These are phyloP conservation scores for Emericellopsis cladophorae DNA, from an alignment of 2,329 filamentous ascomycete species.

Conservation along the genomic window DNA sequence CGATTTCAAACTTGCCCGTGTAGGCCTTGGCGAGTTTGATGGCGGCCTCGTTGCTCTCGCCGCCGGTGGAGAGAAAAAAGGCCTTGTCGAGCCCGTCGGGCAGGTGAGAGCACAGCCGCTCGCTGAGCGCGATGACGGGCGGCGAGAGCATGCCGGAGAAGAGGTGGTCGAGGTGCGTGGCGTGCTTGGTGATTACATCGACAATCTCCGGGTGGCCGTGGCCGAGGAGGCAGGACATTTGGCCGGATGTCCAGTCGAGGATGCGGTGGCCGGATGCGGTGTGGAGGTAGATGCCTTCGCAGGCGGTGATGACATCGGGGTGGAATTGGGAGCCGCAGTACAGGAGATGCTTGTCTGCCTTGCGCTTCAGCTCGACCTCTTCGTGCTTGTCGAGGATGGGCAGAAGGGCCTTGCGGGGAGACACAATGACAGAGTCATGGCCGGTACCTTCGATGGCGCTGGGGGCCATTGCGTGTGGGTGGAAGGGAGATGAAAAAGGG, in stretches of 20 bases:
- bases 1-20: conserved; percentile 53
- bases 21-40: conserved; percentile 52
- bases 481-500: neutral
- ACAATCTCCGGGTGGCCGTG: conserved; percentile 47
- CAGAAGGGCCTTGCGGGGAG: conserved; percentile 3
- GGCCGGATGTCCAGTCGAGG: conserved; percentile 47
- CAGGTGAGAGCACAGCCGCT: conserved; percentile 33
- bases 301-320: conserved; percentile 25
- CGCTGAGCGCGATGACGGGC: conserved; percentile 41
- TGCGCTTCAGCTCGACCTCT: conserved; percentile 9
- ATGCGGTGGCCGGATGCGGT: conserved; percentile 30
- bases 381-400: conserved; percentile 10
- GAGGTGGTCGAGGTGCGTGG: conserved; percentile 41
- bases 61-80: conserved; percentile 45
- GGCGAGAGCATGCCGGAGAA: conserved; percentile 45
- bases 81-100: conserved; percentile 38
- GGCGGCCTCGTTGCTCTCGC: conserved; percentile 47
- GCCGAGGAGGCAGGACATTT: conserved; percentile 46
- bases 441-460: neutral
- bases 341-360: conserved; percentile 11
- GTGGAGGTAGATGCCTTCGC: conserved; percentile 31
- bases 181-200: conserved; percentile 33
- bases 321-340: conserved; percentile 13
- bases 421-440: neutral
- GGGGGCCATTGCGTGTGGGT: neutral